Base-by-base conservation (phyloP, 2,329 filamentous ascomycete species). In the Phialocephala sp. region DNA sequence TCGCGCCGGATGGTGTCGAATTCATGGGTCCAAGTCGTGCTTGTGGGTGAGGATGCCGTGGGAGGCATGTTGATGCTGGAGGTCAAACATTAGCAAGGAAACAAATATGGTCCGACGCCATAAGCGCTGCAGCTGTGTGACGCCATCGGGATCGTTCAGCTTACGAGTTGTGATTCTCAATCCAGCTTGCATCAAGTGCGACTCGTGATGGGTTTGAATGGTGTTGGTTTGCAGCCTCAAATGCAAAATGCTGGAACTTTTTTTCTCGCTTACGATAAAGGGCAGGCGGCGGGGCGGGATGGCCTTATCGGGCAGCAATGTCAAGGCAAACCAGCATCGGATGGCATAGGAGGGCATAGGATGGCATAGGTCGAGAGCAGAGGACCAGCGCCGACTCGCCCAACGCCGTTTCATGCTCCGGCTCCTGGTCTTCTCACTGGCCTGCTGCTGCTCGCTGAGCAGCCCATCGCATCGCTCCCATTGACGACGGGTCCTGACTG, bases 1-100 rank as follows among this genome's bases (percentile, higher is more conserved):
- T 99, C 92, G 74, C 94, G 90, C 66, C 92, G 89, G 66, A 94
- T 80, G 4, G 92, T 96, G 77, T 97, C 87, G 81, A 92, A 98
- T 73, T 93, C 86, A 78, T 92, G 89, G 71, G 92, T 87, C 94
- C 94, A 97, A 77, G 87, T 82, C 62, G 89, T 91, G 67, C 83
- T 82, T 66, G 89, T 54, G 27, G 50, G 50, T 20, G 67, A 41
- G 8, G 70, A 64, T 56, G 66, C 54, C 35, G 68, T 66, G 22
- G 70, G 68, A 70, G 72, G 57, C 72, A 74, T 74, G 50, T 22
- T 68, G 64, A 62, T 61, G 57, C 8, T 56, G 36, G 18, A 32
- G 18, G 35, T 37, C n/a, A 14, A 18, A 54, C 11, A n/a, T 54
- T 18, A 54, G 50, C 15, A 14, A 52, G 2, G 50, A 18, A 35